Evolutionary conservation across 352 stramenopile species (phyloP).

Genomic region (Phytophthora sp.): DNA sequence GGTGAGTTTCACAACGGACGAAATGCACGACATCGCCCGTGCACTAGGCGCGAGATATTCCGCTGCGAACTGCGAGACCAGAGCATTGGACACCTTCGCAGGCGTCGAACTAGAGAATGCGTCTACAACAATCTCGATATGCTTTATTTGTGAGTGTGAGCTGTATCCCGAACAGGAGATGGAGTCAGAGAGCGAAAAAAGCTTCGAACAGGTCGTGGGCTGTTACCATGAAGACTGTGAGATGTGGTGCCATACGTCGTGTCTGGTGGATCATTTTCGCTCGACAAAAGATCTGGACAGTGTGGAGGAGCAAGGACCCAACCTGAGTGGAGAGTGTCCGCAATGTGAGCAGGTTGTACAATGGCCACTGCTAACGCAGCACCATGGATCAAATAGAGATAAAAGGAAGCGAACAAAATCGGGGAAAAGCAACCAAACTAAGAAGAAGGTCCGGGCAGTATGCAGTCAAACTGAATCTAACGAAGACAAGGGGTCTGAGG

Average conservation of each 20-base stretch:
- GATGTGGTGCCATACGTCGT: slow-evolving; percentile 52
- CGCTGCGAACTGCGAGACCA: slow-evolving; percentile 43
- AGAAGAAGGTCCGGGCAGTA: slow-evolving; percentile 1
- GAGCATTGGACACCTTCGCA: slow-evolving; percentile 26
- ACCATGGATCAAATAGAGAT: slow-evolving; percentile 1
- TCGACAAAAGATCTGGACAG: slow-evolving; percentile 26
- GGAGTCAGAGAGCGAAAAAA: background rate
- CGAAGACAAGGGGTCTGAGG: too few relatives aligned
- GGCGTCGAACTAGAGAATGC: background rate
- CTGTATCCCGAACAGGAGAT: slow-evolving; percentile 9
- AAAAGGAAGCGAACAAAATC: slow-evolving; percentile 8
- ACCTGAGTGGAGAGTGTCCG: slow-evolving; percentile 46
- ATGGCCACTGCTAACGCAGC: slow-evolving; percentile 48
- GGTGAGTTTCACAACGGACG: slow-evolving; percentile 59
- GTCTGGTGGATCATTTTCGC: slow-evolving; percentile 62
- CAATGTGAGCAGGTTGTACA: slow-evolving; percentile 44
- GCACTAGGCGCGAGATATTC: slow-evolving; percentile 36
- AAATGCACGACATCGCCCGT: slow-evolving; percentile 43
- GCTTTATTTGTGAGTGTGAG: slow-evolving; percentile 56
- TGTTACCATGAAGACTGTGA: slow-evolving; percentile 57
- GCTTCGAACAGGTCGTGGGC: slow-evolving; percentile 5
- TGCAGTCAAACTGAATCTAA: too few relatives aligned
- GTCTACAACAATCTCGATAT: background rate
- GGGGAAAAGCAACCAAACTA: background rate
- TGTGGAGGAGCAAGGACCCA: background rate